A percentile compares a stretch with the other conserved stretches of the same genome.
phyloP scores from a whole-genome alignment of 2,329 filamentous ascomycete genomes.

The Plectosphaerella plurivora region DNA sequence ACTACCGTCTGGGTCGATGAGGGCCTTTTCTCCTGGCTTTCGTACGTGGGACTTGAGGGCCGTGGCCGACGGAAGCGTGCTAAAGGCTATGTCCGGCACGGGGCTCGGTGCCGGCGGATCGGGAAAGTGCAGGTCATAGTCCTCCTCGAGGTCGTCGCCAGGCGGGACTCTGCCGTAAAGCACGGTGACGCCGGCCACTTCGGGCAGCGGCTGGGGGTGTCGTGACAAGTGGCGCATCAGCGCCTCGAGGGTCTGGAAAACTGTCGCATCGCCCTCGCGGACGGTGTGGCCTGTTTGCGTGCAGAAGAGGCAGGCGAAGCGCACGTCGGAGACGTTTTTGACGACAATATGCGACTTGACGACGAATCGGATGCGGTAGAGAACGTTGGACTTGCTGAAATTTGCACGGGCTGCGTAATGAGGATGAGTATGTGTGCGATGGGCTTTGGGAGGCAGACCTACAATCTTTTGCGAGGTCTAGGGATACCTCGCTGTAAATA shows the following conservation, averaged over 20 bases:
- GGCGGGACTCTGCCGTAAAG: constrained; percentile 20
- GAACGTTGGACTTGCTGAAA: constrained; percentile 24
- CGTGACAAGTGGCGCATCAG: constrained; percentile 32
- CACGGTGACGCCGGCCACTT: constrained; percentile 29
- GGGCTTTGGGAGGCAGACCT: constrained; percentile 4
- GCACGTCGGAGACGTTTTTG: constrained; percentile 23
- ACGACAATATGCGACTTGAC: constrained; percentile 37
- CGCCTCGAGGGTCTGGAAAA: constrained; percentile 29
- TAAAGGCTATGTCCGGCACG: constrained; percentile 15
- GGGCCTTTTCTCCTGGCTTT: constrained; percentile 25
- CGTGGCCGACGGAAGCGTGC: constrained; percentile 25
- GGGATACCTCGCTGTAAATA: constrained; percentile 21
- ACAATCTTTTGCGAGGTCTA: constrained; percentile 24
- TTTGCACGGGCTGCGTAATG: constrained; percentile 24
- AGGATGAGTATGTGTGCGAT: background rate
- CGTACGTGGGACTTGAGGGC: constrained; percentile 28
- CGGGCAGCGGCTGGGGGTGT: constrained; percentile 33
- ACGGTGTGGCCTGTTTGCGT: constrained; percentile 24
- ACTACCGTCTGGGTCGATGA: constrained; percentile 24
- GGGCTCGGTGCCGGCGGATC: constrained; percentile 17
- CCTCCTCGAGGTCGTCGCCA: constrained; percentile 14
- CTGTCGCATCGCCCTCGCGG: constrained; percentile 35
- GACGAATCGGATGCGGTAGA: constrained; percentile 34
- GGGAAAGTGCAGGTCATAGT: constrained; percentile 33
- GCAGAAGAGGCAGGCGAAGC: constrained; percentile 36